Base-by-base conservation (phyloP, 1,284 basidiomycete genomes). In the Coniferiporia weirii region DNA sequence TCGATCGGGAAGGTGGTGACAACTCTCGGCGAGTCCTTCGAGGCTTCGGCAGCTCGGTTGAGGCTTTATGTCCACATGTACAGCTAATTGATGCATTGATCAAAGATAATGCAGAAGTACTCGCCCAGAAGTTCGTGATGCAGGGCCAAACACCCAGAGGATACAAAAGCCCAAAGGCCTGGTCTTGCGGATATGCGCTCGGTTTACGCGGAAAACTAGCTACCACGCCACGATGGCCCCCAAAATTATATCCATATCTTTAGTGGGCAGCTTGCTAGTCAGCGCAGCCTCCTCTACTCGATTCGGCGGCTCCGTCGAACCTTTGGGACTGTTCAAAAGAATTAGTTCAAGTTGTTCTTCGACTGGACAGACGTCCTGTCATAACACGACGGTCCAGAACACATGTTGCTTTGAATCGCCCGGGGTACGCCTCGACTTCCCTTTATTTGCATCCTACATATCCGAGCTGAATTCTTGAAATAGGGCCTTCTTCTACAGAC, bases 401-500 rank as follows among this genome's bases (percentile, higher is more conserved):
- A 67, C 75, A 19, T 84, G 79, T 65, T 84, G 79, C 64, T 80
- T 79, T 57, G 82, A 85, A 67, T 70, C 71, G 27, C 81, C 80
- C 9, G 76, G 80, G 54, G 79, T 73, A 56, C 54, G 71, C 62
- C 32, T 17, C 38, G 38, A 48, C 27, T 54, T 13, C 52, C 17
- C 22, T 36, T 12, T 8, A 44, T 34, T 54, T 22, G 13, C 17
- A 1, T 7, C 27, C 17, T 8, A n/a, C 19, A 32, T 38, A 8
- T 2, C 40, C 50, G 40, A 51, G 17, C 8, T 22, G 36, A 36
- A 38, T 60, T 15, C 52, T 54, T 5, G 5, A 46, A 43, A 12
- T 58, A 87, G 85, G 85, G 85, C 45, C 69, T 84, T 45, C 65
- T 89, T 38, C 66, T 85, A 59, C 84, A 87, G 67, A 83, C 84